Conservation (phyloP, 1,139 yeast genomes). For the Yamadazyma buinensis region DNA sequence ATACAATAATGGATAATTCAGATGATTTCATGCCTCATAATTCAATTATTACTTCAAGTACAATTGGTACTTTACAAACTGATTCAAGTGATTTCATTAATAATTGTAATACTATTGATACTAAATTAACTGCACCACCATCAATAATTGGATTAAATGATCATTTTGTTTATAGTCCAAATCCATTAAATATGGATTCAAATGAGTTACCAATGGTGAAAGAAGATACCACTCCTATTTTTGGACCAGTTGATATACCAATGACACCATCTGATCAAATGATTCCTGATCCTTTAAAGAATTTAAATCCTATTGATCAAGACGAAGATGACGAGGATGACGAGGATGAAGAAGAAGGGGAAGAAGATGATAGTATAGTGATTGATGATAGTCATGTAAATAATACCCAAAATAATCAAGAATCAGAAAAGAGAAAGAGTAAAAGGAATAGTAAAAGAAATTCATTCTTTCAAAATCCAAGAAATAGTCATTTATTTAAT, state of each 20-base stretch:
- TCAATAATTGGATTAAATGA: background rate
- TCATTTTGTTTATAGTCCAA: background rate
- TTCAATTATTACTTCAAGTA: background rate
- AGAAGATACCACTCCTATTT: constrained; percentile 9
- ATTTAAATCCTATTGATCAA: too few relatives aligned
- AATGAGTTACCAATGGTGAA: background rate
- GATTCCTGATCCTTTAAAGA: constrained; percentile 21
- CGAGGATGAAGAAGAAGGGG: background rate
- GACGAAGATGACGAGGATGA: background rate
- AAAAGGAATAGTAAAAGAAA: background rate
- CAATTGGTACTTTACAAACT: background rate
- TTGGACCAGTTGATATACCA: constrained; percentile 16
- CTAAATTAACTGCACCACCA: constrained; percentile 1
- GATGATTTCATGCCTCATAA: too few relatives aligned
- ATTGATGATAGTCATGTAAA: too few relatives aligned
- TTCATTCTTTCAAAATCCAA: background rate
- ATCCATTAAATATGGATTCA: background rate
- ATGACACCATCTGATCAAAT: constrained; percentile 24
- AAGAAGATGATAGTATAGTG: background rate
- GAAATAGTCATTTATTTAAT: background rate
- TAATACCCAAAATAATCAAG: constrained; percentile 2
- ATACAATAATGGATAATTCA: background rate
- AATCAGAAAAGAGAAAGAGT: too few relatives aligned
- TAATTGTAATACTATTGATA: background rate
- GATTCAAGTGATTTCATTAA: background rate